phyloP scores from a whole-genome alignment of 163 green algal species.

The Volvox carteri region DNA sequence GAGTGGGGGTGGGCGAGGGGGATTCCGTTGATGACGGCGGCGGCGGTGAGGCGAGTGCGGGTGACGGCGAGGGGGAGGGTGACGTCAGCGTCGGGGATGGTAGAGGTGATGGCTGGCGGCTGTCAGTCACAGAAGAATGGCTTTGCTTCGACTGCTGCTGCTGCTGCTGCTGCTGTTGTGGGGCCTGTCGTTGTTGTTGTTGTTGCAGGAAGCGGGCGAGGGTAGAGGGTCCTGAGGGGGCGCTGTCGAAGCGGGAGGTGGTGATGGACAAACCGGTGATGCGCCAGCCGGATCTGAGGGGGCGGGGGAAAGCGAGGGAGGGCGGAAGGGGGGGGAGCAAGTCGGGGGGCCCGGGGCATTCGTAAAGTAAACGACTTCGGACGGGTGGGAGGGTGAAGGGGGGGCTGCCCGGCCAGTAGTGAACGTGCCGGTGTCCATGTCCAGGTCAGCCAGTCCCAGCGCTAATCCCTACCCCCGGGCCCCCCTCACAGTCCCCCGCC shows the following conservation, averaged over 20 bases:
- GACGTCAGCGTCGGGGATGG: not conserved
- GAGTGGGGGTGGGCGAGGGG: not conserved
- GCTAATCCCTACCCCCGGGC: not conserved
- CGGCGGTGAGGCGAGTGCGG: too few relatives aligned
- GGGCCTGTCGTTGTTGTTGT: not conserved
- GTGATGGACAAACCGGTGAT: conserved; percentile 67
- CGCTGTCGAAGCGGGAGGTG: conserved; percentile 67
- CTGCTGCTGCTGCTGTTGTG: conserved; percentile 17
- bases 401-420: not conserved
- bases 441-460: not conserved
- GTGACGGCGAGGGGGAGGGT: not conserved
- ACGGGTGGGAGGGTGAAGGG: not conserved
- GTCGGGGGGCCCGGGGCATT: not conserved
- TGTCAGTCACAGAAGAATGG: not conserved
- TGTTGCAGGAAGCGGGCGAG: conserved; percentile 52
- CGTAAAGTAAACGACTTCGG: not conserved
- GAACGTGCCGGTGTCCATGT: too few relatives aligned
- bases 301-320: not conserved
- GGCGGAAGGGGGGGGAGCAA: not conserved
- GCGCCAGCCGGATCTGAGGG: conserved; percentile 55
- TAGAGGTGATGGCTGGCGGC: not conserved
- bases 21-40: not conserved
- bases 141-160: conserved; percentile 33
- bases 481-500: too few relatives aligned
- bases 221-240: conserved; percentile 61